Evolutionary conservation across 2,329 filamentous ascomycete genomes (phyloP).

Genomic region (Cladosporium velox): DNA sequence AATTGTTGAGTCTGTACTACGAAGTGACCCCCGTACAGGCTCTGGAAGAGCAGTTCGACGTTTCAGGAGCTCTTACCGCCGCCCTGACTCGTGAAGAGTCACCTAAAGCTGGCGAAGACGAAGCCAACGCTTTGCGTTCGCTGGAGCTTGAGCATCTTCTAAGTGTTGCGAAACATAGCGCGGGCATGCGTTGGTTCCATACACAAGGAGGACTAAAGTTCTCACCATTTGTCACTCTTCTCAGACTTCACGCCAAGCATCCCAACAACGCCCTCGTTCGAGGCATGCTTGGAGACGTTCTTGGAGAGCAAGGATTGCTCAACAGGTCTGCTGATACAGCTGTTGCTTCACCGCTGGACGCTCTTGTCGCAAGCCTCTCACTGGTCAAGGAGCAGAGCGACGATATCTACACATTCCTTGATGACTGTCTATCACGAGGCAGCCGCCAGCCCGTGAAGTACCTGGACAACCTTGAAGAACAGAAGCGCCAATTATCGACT

Average conservation of each 20-base stretch:
- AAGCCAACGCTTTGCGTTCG: slow-evolving; percentile 54
- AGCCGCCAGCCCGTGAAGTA: slow-evolving; percentile 80
- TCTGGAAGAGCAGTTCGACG: slow-evolving; percentile 82
- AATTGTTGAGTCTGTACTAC: slow-evolving; percentile 81
- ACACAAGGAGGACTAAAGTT: slow-evolving; percentile 63
- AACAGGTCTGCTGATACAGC: slow-evolving; percentile 41
- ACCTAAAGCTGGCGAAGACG: slow-evolving; percentile 45
- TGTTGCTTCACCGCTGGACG: slow-evolving; percentile 43
- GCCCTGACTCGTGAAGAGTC: slow-evolving; percentile 54
- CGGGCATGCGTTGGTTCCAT: slow-evolving; percentile 88
- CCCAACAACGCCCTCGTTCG: slow-evolving; percentile 42
- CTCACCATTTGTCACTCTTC: slow-evolving; percentile 71
- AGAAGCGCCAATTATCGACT: not conserved
- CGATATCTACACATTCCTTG: slow-evolving; percentile 69
- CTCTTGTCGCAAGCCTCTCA: slow-evolving; percentile 49
- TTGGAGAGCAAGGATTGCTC: slow-evolving; percentile 69
- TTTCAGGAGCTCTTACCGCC: slow-evolving; percentile 73
- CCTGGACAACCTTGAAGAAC: slow-evolving; percentile 65
- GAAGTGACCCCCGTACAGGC: slow-evolving; percentile 77
- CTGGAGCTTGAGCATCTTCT: slow-evolving; percentile 82
- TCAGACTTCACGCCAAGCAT: slow-evolving; percentile 57
- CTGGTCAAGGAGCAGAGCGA: slow-evolving; percentile 28
- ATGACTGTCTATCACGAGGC: slow-evolving; percentile 78
- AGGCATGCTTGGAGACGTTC: slow-evolving; percentile 44
- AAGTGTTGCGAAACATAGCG: slow-evolving; percentile 75